Percentiles rank a stretch among this genome's conserved stretches.
These are phyloP conservation scores for Leccinum subrobustum DNA, from an alignment of 1,284 basidiomycete species.

Conservation along the genomic window DNA sequence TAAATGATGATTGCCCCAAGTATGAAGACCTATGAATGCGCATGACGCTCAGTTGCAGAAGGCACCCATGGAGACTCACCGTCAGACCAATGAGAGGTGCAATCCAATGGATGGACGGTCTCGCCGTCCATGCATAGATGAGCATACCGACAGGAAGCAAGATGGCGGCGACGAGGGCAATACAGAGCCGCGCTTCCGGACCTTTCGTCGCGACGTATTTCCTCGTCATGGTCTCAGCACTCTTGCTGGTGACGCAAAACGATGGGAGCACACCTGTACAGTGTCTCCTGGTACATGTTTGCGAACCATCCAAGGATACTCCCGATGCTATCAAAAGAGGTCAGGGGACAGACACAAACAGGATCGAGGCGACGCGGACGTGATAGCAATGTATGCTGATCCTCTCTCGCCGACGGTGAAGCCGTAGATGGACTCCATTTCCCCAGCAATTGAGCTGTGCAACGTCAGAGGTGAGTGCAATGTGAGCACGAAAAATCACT, in stretches of 20 bases:
- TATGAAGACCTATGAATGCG: slow-evolving; percentile 44
- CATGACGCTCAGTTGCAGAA: not conserved
- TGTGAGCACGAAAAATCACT: slow-evolving; percentile 16
- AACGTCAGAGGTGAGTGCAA: not conserved
- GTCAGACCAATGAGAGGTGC: slow-evolving; percentile 44
- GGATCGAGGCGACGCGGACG: slow-evolving; percentile 34
- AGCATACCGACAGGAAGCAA: slow-evolving; percentile 53
- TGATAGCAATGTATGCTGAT: slow-evolving; percentile 47
- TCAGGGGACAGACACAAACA: not conserved
- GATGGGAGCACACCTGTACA: slow-evolving; percentile 39
- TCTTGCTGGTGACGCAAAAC: slow-evolving; percentile 7
- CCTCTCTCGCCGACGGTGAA: slow-evolving; percentile 54
- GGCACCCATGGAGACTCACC: slow-evolving; percentile 28
- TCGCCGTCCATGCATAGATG: slow-evolving; percentile 47
- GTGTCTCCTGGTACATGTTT: slow-evolving; percentile 45
- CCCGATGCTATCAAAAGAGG: slow-evolving; percentile 27
- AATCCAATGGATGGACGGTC: slow-evolving; percentile 38
- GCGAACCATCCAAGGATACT: slow-evolving; percentile 27
- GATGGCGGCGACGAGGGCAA: slow-evolving; percentile 53
- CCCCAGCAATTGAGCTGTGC: slow-evolving; percentile 47
- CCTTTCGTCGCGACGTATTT: slow-evolving; percentile 44
- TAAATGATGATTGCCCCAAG: slow-evolving; percentile 62
- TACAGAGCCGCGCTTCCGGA: slow-evolving; percentile 62
- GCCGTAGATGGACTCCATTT: slow-evolving; percentile 49
- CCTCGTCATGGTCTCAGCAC: slow-evolving; percentile 16